Base-by-base conservation (phyloP, 1,284 basidiomycete genomes). In the Peniophora sp. region DNA sequence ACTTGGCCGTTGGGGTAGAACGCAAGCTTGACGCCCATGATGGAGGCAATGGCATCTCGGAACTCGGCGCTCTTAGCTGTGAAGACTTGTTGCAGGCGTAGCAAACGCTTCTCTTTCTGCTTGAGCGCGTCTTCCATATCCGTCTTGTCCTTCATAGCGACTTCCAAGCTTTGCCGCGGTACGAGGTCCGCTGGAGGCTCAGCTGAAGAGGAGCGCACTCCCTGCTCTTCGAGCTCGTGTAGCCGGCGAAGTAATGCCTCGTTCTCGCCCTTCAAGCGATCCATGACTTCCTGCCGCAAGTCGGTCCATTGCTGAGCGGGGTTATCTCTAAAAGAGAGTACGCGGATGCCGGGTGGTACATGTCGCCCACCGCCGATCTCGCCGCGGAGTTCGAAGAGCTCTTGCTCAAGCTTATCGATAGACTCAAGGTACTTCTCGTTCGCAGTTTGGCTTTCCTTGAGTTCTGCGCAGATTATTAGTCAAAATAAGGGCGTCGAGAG, bases 1-100 rank as follows among this genome's bases (percentile, higher is more conserved):
- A 93, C 83, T 56, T 89, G 82, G 0, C 90, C 90, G 50, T 89
- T 92, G 3, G 84, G 85, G 55, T 88, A 84, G 63, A 94, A 93
- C 1, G 84, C 82, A 35, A 94, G 73, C 64, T 92, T 92, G 57
- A 91, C 81, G 2, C 92, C 92, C 1, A 95, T 77, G 44, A 95
- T 81, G 0, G 83, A 80, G 0, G 82, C 81, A 47, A 93, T 83
- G 12, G 88, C 83, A 58, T 90, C 86, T 16, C 85, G 75, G 66
- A 94, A 92, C 61, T 93, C 89, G 47, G 80, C 76, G 2, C 81
- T 82, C 64, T 92, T 94, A 34, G 81, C 78, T 0, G 72, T 67
- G 62, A 87, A 93, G 1, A 86, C 74, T 79, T 86, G 57, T 32
- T 89, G 80, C 19, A 94, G 69, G 19, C 91, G 73, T 39, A 84